These are phyloP conservation scores for Trypanosoma mega DNA, from an alignment of 208 protist genomes.

Conservation along the genomic window DNA sequence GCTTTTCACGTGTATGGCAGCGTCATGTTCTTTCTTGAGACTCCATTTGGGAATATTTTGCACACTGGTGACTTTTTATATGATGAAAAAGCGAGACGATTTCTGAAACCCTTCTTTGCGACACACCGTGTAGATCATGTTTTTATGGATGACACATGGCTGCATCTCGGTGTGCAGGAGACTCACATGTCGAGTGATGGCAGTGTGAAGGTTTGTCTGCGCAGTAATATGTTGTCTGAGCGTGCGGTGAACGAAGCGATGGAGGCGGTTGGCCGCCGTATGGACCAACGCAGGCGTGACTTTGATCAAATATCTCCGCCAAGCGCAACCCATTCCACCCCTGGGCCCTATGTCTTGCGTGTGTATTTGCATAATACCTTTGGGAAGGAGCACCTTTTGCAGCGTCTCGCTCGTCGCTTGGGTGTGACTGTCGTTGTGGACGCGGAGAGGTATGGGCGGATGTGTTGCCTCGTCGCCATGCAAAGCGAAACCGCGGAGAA, in stretches of 20 bases:
- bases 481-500: slow-evolving; percentile 21
- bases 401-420: slow-evolving; percentile 54
- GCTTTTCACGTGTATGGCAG: slow-evolving; percentile 79
- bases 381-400: slow-evolving; percentile 72
- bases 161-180: slow-evolving; percentile 51
- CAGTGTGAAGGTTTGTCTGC: slow-evolving; percentile 28
- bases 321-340: background rate
- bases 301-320: slow-evolving; percentile 12
- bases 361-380: slow-evolving; percentile 86
- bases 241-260: slow-evolving; percentile 67
- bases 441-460: slow-evolving; percentile 43
- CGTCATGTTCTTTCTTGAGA: slow-evolving; percentile 75
- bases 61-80: slow-evolving; percentile 87
- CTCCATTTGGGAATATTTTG: slow-evolving; percentile 50
- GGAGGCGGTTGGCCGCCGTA: slow-evolving; percentile 63
- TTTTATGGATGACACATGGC: slow-evolving; percentile 84
- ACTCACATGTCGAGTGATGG: background rate
- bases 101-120: slow-evolving; percentile 47
- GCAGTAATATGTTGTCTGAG: slow-evolving; percentile 61
- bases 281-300: slow-evolving; percentile 45
- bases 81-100: slow-evolving; percentile 26
- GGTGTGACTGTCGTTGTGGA: slow-evolving; percentile 56
- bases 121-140: slow-evolving; percentile 70
- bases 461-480: slow-evolving; percentile 40
- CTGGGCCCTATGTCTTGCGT: slow-evolving; percentile 51